Evolutionary conservation across 2,329 filamentous ascomycete species (phyloP).

Genomic region (Didymella keratinophila): DNA sequence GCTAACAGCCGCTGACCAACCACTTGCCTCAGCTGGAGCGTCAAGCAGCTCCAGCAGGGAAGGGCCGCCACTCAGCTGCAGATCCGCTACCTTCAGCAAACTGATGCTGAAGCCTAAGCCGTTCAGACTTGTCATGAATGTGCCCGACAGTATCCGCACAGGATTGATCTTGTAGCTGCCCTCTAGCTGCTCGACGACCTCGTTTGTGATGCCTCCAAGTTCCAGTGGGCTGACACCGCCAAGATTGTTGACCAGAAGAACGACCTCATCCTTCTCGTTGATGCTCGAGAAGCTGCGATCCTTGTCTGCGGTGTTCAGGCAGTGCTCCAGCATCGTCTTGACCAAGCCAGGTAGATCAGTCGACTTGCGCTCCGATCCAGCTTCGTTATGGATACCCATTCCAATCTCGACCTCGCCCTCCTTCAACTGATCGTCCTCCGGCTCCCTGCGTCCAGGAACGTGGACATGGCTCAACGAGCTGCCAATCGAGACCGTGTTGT

Average conservation of each 20-base stretch:
- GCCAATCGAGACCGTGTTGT: constrained; percentile 84
- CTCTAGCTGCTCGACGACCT: constrained; percentile 68
- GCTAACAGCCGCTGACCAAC: constrained; percentile 69
- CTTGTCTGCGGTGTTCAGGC: constrained; percentile 68
- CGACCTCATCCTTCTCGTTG: constrained; percentile 66
- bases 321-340: constrained; percentile 70
- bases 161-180: constrained; percentile 67
- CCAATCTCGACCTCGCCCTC: constrained; percentile 70
- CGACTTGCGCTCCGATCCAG: constrained; percentile 53
- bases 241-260: constrained; percentile 78
- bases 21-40: constrained; percentile 70
- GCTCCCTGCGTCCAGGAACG: constrained; percentile 77
- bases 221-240: constrained; percentile 77
- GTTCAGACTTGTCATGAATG: constrained; percentile 77
- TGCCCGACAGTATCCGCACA: constrained; percentile 68
- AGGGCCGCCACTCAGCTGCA: constrained; percentile 63
- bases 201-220: constrained; percentile 74
- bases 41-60: constrained; percentile 74
- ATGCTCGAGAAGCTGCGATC: constrained; percentile 75
- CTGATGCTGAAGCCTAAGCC: constrained; percentile 76
- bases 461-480: constrained; percentile 91
- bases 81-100: constrained; percentile 68
- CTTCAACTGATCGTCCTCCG: constrained; percentile 65
- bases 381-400: constrained; percentile 79
- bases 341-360: constrained; percentile 55